Base-by-base conservation (phyloP, 352 stramenopile species). In the Phytophthora cajani region DNA sequence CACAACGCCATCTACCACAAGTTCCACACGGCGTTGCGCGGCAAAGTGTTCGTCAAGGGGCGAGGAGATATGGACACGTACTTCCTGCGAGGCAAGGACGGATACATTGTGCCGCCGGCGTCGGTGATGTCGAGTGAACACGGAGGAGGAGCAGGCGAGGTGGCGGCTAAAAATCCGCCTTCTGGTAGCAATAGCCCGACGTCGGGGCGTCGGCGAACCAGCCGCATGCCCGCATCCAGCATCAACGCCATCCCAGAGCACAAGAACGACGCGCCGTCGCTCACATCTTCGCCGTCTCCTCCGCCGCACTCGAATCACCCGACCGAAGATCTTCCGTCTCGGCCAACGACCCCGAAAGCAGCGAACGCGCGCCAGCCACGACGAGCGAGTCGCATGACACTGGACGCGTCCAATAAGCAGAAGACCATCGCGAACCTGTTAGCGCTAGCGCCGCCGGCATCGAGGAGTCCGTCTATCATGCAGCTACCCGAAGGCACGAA, bases 51-150 rank as follows among this genome's bases (percentile, higher is more conserved):
- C 58, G 85, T 94, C 53, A 94, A 96, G 66, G 90, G 88, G 30
- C 73, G 87, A 50, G 88, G 88, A 9, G 85, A 94, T 0, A 94
- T 97, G 90, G 79, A 89, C 65, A 95, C 88, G 16, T 97, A 90
- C 66, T 95, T 92, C 62, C 59, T 97, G 21, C 56, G 81, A 40
- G 84, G 84, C 7, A 87, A 88, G 17, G 81, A 83, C 30, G 80
- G 75, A 33, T 91, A 85, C 60, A 75, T 88, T 32, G 71, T 93
- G 10, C 78, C 84, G 3, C 82, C 81, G n/a, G 80, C 82, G 0
- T 74, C 69, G 10, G 32, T 62, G 0, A 50, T 60, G 6, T 27
- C 54, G 1, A 69, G 68, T 2, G 46, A 51, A 23, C 32, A 64
- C 25, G 30, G 38, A 36, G 30, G 30, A 36, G 30, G 7, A 36